Evolutionary conservation across 148 eudicot genomes (phyloP), one percentile per base, ranked within the genome.

Genomic region (Rhododendron williamsianum): DNA sequence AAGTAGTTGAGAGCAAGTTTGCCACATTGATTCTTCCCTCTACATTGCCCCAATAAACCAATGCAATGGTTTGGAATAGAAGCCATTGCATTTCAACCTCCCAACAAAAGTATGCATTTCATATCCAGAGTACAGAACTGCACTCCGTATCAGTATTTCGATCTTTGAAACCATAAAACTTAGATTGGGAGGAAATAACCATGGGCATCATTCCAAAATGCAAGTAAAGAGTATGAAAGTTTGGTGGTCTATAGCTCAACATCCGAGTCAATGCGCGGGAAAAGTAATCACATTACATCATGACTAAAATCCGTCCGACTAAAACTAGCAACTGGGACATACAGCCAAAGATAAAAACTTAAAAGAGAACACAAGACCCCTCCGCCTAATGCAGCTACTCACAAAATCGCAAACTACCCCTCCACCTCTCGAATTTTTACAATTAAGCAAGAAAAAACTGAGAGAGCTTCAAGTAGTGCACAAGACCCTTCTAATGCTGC

Each of bases 301-400:
- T 78, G 76, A 82, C 46, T 76, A 58, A 51, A 63, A 84, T 77
- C 84, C 12, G 51, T 74, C 81, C 87, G 76, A 63, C 85, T 83
- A 85, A 86, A 81, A 85, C 81, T 83, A 81, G 49, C 63, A 9
- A 65, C 48, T 81, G 84, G 73, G 33, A 83, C 85, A 49, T 73
- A 76, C 87, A 80, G 36, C 38, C 9, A 80, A 36, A 49, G 54
- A 60, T 16, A 8, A 35, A 45, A 82, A 25, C 36, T 58, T 6
- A 4, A 58, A 58, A 58, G 65, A 58, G 65, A 19, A 58, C 65
- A 58, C 65, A 58, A 21, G 65, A 58, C 9, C 9, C 65, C 25
- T 58, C 21, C 6, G 23, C 19, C 65, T 21, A 58, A 58, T 58
- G 65, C 65, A 21, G 65, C n/a, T 58, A 58, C 9, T 58, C 2